Conservation (phyloP, 2,329 filamentous ascomycete genomes). For the Fusarium nelsonii region DNA sequence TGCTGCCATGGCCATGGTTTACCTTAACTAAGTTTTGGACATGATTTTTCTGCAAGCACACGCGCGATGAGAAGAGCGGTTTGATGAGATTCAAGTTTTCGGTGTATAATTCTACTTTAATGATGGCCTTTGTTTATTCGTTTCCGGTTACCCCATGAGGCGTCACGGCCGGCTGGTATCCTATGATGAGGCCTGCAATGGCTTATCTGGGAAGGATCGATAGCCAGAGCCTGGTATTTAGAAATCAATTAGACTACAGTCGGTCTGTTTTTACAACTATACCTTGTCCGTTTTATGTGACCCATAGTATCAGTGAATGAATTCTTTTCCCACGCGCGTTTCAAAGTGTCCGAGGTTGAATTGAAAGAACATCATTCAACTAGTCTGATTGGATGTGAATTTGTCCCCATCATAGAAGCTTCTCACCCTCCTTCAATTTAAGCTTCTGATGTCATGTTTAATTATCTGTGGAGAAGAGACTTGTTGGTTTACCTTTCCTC, state of each 20-base stretch:
- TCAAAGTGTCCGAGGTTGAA: not conserved
- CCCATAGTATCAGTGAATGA: not conserved
- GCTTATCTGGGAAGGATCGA: constrained; percentile 38
- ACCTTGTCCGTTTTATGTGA: not conserved
- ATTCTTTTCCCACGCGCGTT: not conserved
- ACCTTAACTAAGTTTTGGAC: constrained; percentile 49
- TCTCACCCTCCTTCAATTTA: not conserved
- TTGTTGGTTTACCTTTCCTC: not conserved
- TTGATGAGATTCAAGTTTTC: constrained; percentile 44
- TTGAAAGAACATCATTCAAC: not conserved
- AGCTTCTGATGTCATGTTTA: constrained; percentile 5
- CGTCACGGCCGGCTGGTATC: constrained; percentile 44
- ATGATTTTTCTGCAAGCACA: constrained; percentile 37
- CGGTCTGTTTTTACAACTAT: constrained; percentile 27
- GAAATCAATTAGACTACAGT: constrained; percentile 40
- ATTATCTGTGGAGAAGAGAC: constrained; percentile 27
- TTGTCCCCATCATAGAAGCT: not conserved
- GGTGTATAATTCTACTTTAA: constrained; percentile 48
- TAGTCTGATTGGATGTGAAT: not conserved
- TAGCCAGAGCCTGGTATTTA: constrained; percentile 45
- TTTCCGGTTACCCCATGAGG: constrained; percentile 48
- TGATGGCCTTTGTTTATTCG: constrained; percentile 47
- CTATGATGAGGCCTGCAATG: constrained; percentile 35
- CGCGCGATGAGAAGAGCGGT: constrained; percentile 36
- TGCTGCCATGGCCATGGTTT: constrained; percentile 52